These are phyloP conservation scores for Trichoderma koningiopsis DNA, from an alignment of 2,329 filamentous ascomycete species.

Conservation along the genomic window DNA sequence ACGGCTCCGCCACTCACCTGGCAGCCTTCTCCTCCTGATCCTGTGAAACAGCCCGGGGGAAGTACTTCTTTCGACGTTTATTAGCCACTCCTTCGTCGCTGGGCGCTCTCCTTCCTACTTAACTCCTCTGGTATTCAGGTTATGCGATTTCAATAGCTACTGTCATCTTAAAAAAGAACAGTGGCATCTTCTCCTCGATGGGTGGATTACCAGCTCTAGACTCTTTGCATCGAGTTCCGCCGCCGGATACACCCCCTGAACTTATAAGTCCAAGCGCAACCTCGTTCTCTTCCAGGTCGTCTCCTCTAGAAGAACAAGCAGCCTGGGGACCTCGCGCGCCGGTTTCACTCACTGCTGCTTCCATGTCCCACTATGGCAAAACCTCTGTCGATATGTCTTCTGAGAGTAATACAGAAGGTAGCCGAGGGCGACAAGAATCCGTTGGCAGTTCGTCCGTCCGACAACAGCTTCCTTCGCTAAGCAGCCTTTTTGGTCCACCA, in stretches of 20 bases:
- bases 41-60: not conserved
- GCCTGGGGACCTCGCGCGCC: constrained; percentile 45
- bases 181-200: constrained; percentile 49
- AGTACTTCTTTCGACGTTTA: constrained; percentile 4
- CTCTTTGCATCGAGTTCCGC: constrained; percentile 52
- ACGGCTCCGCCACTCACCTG: not conserved
- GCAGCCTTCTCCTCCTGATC: not conserved
- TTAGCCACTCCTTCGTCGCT: not conserved
- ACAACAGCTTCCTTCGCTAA: constrained; percentile 58
- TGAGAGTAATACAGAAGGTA: constrained; percentile 44
- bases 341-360: constrained; percentile 51
- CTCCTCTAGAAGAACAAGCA: constrained; percentile 47
- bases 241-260: constrained; percentile 58
- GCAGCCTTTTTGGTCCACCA: constrained; percentile 58
- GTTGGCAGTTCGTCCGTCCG: constrained; percentile 37
- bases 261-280: constrained; percentile 55
- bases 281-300: constrained; percentile 49
- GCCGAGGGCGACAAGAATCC: constrained; percentile 41
- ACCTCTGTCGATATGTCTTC: constrained; percentile 47
- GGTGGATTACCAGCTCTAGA: constrained; percentile 56
- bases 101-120: constrained; percentile 7
- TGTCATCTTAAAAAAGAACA: not conserved
- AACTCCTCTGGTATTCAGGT: constrained; percentile 6
- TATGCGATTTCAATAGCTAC: constrained; percentile 23
- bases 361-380: constrained; percentile 61